Evolutionary conservation across 495 filamentous ascomycete species (phyloP).

Genomic region (Letharia lupina): DNA sequence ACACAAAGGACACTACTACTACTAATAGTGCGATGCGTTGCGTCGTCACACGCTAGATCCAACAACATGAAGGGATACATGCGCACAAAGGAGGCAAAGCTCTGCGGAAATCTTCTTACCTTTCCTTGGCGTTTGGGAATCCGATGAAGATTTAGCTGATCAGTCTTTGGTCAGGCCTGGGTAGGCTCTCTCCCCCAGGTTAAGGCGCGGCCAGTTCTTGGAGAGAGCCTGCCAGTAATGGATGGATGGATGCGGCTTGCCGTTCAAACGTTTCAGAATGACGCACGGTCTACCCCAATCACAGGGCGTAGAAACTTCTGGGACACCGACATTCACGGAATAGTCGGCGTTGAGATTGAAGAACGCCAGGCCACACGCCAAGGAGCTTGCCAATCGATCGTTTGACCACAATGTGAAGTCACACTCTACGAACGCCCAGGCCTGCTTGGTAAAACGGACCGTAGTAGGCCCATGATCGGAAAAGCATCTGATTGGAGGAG

Average conservation of each 20-base stretch:
- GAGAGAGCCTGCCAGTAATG: background rate
- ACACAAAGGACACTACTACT: background rate
- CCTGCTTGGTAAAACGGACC: background rate
- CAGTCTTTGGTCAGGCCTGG: conserved; percentile 1
- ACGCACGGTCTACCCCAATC: conserved; percentile 13
- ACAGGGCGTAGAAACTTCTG: conserved; percentile 3
- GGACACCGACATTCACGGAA: background rate
- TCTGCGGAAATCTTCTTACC: background rate
- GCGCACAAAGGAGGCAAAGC: conserved; percentile 16
- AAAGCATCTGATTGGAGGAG: background rate
- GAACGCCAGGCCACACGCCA: background rate
- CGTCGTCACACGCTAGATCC: background rate
- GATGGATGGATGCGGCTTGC: conserved; percentile 1
- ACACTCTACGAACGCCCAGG: background rate
- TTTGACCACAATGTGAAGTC: background rate
- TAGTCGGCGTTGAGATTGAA: background rate
- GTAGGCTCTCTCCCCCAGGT: too few relatives aligned
- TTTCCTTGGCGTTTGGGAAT: background rate
- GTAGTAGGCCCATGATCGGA: background rate
- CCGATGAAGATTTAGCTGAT: background rate
- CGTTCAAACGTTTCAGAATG: conserved; percentile 11
- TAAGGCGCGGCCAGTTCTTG: too few relatives aligned
- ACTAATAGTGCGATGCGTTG: background rate
- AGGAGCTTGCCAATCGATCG: background rate
- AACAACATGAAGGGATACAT: background rate